Base-by-base conservation (phyloP, 306 rosid genomes). In the Malus fusca region DNA sequence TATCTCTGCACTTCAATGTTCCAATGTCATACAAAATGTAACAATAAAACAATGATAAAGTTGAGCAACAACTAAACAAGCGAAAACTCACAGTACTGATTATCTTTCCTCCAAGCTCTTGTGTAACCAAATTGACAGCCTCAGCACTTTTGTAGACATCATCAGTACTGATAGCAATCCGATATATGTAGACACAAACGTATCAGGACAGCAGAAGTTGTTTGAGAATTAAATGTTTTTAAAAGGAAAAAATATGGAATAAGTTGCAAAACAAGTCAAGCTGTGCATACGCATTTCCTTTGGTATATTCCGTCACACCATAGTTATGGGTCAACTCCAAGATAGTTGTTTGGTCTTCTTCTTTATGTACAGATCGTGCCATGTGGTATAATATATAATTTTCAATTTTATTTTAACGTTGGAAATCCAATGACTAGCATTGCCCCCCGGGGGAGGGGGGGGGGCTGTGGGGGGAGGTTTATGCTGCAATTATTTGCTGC, bases 211-310 rank as follows among this genome's bases (percentile, higher is more conserved):
- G 82, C 8, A 43, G 68, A 60, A 73, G 15, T 22, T n/a, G 11
- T 62, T 22, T 18, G 4, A 3, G 22, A 18, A 74, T 11, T 2
- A 31, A 4, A 11, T 11, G 37, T 31, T 53, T 13, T 18, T 1
- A 8, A 11, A n/a, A 5, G 12, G 10, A 56, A 3, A 52, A 40
- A 42, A 22, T 1, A 44, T 33, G 60, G 46, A 78, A 26, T 56
- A n/a, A 78, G 31, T 66, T 56, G 60, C 76, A 64, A 69, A 72
- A 64, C 46, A 31, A 25, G 71, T 55, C 11, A 11, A 95, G 97
- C 90, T 95, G 99, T 3, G 97, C 96, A 88, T 95, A 95, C 67
- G 97, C 99, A 83, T 85, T 90, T 79, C 97, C 99, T 84, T 95
- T 92, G 55, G 98, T 83, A 69, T 92, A 92, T 73, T 92, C 92